Conservation (phyloP, 2,329 filamentous ascomycete species). For the Xylariaceae sp. region DNA sequence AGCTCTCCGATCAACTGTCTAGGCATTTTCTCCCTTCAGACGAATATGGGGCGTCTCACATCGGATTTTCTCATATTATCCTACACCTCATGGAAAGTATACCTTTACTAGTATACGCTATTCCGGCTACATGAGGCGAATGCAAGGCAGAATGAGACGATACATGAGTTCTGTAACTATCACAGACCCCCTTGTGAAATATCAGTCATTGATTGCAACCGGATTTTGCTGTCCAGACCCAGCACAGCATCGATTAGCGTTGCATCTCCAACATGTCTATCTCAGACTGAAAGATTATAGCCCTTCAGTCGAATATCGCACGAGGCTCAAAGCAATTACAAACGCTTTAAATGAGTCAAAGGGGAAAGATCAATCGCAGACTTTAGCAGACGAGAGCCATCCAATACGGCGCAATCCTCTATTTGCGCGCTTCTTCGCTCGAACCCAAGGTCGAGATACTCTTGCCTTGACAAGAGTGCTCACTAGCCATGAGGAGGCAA, state of each 20-base stretch:
- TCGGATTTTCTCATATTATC: no score
- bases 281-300: constrained; percentile 78
- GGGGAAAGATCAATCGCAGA: constrained; percentile 42
- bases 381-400: constrained; percentile 59
- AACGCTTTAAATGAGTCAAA: constrained; percentile 49
- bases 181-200: constrained; percentile 78
- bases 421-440: constrained; percentile 65
- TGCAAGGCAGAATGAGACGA: constrained; percentile 42
- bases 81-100: background rate
- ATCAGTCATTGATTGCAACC: constrained; percentile 72
- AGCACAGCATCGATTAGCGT: constrained; percentile 74
- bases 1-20: no score
- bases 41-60: no score
- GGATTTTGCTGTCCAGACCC: constrained; percentile 72
- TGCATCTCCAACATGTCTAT: constrained; percentile 81
- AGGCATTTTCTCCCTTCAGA: no score
- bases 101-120: background rate
- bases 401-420: constrained; percentile 65
- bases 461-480: constrained; percentile 73
- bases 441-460: constrained; percentile 60
- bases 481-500: constrained; percentile 73
- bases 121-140: background rate
- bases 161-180: constrained; percentile 58
- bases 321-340: constrained; percentile 67
- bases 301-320: constrained; percentile 72